phyloP scores from a whole-genome alignment of 2,329 filamentous ascomycete genomes.

The Monosporascus sp. region DNA sequence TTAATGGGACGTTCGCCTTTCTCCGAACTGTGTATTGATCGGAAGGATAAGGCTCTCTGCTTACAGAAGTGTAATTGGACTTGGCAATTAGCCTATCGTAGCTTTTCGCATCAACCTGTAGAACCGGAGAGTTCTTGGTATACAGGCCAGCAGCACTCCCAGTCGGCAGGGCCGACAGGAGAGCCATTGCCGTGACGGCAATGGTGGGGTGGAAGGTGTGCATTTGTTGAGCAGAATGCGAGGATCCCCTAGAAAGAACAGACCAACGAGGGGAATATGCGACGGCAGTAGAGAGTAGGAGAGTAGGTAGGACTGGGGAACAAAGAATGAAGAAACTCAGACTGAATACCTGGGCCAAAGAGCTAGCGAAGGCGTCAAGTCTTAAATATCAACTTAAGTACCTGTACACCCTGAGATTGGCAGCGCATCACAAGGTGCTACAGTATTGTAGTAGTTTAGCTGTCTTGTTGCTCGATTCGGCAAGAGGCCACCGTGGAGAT shows the following conservation, averaged over 20 bases:
- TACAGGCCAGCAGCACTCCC: constrained; percentile 73
- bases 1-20: neutral
- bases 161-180: constrained; percentile 61
- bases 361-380: no score
- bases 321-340: no score
- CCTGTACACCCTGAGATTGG: no score
- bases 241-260: neutral
- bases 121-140: constrained; percentile 76
- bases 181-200: constrained; percentile 52
- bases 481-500: constrained; percentile 43
- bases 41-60: constrained; percentile 19
- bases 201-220: constrained; percentile 43
- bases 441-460: constrained; percentile 11
- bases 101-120: constrained; percentile 73
- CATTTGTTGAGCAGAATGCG: constrained; percentile 34
- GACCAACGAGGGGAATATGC: no score
- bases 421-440: no score
- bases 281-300: no score
- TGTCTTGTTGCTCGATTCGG: constrained; percentile 19
- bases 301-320: no score
- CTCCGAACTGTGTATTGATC: no score
- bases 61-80: constrained; percentile 87
- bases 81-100: constrained; percentile 80
- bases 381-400: no score
- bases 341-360: no score